A percentile compares a stretch with the other conserved stretches of the same genome.
These are phyloP conservation scores for Globisporangium cylindrosporum DNA, from an alignment of 352 stramenopile species.

Conservation along the genomic window DNA sequence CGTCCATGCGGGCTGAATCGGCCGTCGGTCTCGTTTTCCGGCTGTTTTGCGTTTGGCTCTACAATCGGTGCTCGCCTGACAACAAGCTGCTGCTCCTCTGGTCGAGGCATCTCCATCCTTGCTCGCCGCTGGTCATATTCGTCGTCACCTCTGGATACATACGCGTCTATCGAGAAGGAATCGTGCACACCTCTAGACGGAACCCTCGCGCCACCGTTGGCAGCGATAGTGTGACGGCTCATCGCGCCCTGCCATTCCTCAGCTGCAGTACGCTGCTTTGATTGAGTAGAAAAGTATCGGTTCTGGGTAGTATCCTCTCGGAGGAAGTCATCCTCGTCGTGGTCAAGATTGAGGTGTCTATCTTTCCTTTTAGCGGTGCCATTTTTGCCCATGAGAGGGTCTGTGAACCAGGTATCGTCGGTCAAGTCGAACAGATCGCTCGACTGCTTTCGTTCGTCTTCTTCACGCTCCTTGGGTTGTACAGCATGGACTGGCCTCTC, in stretches of 20 bases:
- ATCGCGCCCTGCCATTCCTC: conserved; percentile 7
- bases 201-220: neutral
- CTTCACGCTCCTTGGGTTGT: neutral
- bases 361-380: neutral
- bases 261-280: conserved; percentile 1
- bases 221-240: conserved; percentile 5
- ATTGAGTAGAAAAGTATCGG: neutral
- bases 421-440: conserved; percentile 42
- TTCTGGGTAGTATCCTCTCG: neutral
- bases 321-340: neutral
- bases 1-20: conserved; percentile 7
- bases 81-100: neutral
- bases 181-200: neutral
- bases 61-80: neutral
- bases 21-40: neutral
- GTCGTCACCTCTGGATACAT: conserved; percentile 2
- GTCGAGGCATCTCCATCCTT: conserved; percentile 17
- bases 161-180: conserved; percentile 14
- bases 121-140: neutral
- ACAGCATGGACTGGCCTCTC: neutral
- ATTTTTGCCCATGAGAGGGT: conserved; percentile 19
- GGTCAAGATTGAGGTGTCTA: neutral
- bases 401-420: conserved; percentile 65
- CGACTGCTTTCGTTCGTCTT: neutral
- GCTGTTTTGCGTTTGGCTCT: neutral